phyloP scores from a whole-genome alignment of 768 basidiomycete genomes.

The Boletus rubroflammeus region DNA sequence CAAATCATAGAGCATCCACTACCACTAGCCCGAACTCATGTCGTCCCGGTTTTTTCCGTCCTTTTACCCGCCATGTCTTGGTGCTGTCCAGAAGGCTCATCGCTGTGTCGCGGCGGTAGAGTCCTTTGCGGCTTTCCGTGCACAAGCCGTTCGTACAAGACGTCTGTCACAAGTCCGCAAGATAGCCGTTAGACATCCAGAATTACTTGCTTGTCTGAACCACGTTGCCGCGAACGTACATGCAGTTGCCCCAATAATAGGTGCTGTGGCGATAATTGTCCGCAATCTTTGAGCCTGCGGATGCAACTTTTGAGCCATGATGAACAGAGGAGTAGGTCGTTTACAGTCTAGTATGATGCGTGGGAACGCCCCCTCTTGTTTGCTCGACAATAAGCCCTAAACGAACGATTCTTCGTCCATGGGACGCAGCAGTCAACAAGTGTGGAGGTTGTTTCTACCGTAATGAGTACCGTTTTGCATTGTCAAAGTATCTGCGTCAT shows the following conservation, averaged over 20 bases:
- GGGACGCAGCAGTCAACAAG: too few relatives aligned
- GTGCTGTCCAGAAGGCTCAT: slow-evolving; percentile 6
- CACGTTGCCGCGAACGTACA: slow-evolving; percentile 38
- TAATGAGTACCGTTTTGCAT: slow-evolving; percentile 3
- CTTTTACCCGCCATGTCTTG: slow-evolving; percentile 3
- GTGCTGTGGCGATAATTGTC: slow-evolving; percentile 58
- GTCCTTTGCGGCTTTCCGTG: slow-evolving; percentile 47
- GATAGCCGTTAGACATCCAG: slow-evolving; percentile 7
- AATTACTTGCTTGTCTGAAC: neutral
- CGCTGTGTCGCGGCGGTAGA: slow-evolving; percentile 24
- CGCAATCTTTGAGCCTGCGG: slow-evolving; percentile 44
- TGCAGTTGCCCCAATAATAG: slow-evolving; percentile 61
- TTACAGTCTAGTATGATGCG: neutral
- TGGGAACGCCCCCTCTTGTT: neutral
- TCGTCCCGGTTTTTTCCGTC: slow-evolving; percentile 20
- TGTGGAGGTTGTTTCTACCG: too few relatives aligned
- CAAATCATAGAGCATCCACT: slow-evolving; percentile 11
- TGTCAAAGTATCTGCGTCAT: neutral
- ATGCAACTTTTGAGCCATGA: slow-evolving; percentile 35
- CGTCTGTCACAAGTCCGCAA: slow-evolving; percentile 37
- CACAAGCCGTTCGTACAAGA: slow-evolving; percentile 63
- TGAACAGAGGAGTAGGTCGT: neutral
- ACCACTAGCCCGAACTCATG: slow-evolving; percentile 3
- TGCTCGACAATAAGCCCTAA: neutral
- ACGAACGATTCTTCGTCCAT: too few relatives aligned